Base-by-base conservation (phyloP, 1,139 yeast species). In the Tardiomyces depauwii region DNA sequence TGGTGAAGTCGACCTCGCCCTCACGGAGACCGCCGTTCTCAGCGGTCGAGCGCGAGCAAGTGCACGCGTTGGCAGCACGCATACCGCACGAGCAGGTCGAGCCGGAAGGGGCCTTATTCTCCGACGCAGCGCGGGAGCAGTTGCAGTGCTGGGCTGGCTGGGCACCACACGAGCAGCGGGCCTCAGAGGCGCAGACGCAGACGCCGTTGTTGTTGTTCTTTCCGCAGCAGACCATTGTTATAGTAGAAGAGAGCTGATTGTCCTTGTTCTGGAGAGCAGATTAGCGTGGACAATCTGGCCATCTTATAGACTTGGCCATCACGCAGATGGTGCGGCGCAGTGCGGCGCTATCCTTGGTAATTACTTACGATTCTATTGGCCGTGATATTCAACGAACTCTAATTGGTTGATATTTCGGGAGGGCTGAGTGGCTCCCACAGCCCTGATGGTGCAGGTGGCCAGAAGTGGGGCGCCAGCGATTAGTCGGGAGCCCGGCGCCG, bases 91-190 rank as follows among this genome's bases (percentile, higher is more conserved):
- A 60, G 59, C 72, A 68, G 43, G 69, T 45, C 33, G 57, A 52
- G 16, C 59, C 57, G 40, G 58, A 44, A 14, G 55, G 52, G 38
- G 50, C 46, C 18, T 57, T 54, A 54, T 67, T 67, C 55, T 67
- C 72, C 40, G 50, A 50, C 13, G 61, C 49, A 18, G 72, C 59
- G 46, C 57, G 54, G 44, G 58, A 49, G 59, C 72, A 67, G 55
- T 53, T 58, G 57, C 72, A 67, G 41, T 63, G 58, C 49, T 60
- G 64, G 42, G 72, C 72, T 28, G 72, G 66, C 44, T 59, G 62
- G 41, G 64, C 56, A 23, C 68, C 70, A 54, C 72, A 67, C n/a
- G 72, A 67, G 65, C 72, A 67, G 48, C 62, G 61, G 41, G 71
- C 71, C 47, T 62, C 66, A 46, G 61, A 53, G 42, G 72, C 71